Base-by-base conservation (phyloP, 2,329 filamentous ascomycete species). In the Pyricularia sp. region DNA sequence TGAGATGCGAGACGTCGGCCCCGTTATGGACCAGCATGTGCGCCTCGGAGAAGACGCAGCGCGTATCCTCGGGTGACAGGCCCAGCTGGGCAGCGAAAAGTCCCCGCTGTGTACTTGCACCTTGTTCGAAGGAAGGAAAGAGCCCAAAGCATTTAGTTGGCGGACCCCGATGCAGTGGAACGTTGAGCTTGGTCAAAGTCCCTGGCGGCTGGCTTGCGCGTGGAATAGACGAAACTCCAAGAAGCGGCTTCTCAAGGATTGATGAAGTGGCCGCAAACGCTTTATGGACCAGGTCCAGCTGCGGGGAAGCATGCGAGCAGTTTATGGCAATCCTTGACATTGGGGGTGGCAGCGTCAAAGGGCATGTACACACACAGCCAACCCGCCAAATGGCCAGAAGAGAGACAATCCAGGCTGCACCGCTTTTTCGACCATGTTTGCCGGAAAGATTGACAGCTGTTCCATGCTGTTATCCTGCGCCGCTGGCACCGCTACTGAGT, bases 1-100 rank as follows among this genome's bases (percentile, higher is more conserved):
- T 78, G 71, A 75, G 69, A 72, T 75, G 81, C 6, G 74, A 79
- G n/a, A 76, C 74, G 26, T 79, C 77, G 23, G 83, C 82, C 7
- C 81, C 85, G 67, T 77, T 79, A 73, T 86, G 89, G 25, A 91
- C 82, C 69, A 74, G 58, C 33, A 63, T 65, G 61, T 74, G 69
- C 2, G 70, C 70, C 3, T 25, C 4, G 3, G 12, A 11, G 25
- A 69, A 71, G 30, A 75, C 55, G 1, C 61, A 20, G n/a, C 20
- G 58, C 58, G 9, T 11, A 2, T 36, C 25, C 2, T 68, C 36
- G 36, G 26, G 31, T 3, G 70, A 67, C 9, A 79, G 74, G 0
- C 76, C 75, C 0, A 78, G 69, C 1, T 30, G 63, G 0, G 74
- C 72, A 64, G 28, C 28, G 63, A 65, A 11, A 65, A n/a, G 30